Conservation (phyloP, 2,329 filamentous ascomycete species). For the Thielaviopsis punctulata region DNA sequence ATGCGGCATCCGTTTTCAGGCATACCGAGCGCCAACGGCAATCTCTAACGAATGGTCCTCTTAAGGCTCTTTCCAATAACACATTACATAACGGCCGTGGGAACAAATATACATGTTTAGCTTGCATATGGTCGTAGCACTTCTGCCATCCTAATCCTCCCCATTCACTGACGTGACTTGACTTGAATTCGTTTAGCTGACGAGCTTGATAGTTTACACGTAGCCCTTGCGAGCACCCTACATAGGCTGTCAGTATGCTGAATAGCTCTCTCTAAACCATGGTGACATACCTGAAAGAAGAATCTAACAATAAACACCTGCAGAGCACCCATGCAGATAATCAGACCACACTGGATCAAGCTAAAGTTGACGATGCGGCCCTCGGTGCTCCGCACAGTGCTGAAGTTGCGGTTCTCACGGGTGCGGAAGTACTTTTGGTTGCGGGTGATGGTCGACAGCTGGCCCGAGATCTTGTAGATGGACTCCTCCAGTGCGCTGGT, state of each 20-base stretch:
- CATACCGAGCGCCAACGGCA: background rate
- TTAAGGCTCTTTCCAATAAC: background rate
- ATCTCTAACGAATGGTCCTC: background rate
- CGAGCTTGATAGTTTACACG: conserved; percentile 30
- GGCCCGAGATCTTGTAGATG: conserved; percentile 83
- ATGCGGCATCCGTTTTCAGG: background rate
- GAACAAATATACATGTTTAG: background rate
- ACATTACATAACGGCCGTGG: background rate
- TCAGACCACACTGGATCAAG: conserved; percentile 77
- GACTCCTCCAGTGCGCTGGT: conserved; percentile 80
- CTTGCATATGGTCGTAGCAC: background rate
- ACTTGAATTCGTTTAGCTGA: background rate
- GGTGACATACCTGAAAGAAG: conserved; percentile 70
- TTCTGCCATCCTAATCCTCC: background rate
- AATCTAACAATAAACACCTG: conserved; percentile 96
- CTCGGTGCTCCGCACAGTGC: conserved; percentile 92
- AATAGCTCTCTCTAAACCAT: background rate
- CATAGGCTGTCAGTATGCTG: conserved; percentile 6
- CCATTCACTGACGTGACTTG: background rate
- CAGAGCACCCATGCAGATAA: conserved; percentile 84
- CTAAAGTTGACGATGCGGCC: conserved; percentile 94
- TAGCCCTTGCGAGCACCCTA: conserved; percentile 53
- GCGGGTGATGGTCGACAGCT: conserved; percentile 82
- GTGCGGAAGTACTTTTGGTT: conserved; percentile 99
- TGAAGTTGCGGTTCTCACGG: conserved; percentile 96